A percentile compares a stretch with the other conserved stretches of the same genome.
These are phyloP conservation scores for Bonia amplexicaulis DNA, from an alignment of 176 grass and related monocot species.

Conservation along the genomic window DNA sequence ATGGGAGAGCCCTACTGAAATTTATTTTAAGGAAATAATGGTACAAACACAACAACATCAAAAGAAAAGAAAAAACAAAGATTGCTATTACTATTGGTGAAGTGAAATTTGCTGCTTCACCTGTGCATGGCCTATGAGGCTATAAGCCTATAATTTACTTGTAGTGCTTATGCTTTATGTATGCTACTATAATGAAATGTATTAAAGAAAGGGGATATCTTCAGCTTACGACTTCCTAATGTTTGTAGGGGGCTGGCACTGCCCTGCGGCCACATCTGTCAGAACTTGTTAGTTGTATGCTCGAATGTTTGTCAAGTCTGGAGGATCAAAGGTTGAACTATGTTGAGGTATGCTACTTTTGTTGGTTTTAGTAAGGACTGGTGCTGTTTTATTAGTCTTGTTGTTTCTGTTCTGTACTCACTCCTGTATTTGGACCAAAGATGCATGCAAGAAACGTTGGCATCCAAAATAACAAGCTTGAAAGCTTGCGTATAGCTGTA, in stretches of 20 bases:
- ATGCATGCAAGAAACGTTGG: slow-evolving; percentile 91
- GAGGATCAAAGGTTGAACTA: slow-evolving; percentile 98
- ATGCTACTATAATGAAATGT: slow-evolving; percentile 17
- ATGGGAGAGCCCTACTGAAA: background rate
- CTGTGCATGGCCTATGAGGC: background rate
- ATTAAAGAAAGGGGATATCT: background rate
- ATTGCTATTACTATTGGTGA: background rate
- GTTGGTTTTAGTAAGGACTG: background rate
- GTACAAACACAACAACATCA: background rate
- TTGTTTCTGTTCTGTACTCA: slow-evolving; percentile 25
- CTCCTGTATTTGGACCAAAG: slow-evolving; percentile 49
- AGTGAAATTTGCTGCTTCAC: background rate
- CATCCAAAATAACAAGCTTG: slow-evolving; percentile 89
- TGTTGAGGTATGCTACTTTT: slow-evolving; percentile 69
- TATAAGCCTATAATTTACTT: background rate
- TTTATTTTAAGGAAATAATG: background rate
- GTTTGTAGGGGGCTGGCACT: slow-evolving; percentile 66
- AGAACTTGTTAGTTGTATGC: slow-evolving; percentile 94
- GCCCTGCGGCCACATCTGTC: slow-evolving; percentile 69
- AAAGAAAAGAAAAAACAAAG: background rate
- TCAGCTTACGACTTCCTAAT: slow-evolving; percentile 30
- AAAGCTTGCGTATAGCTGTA: slow-evolving; percentile 82
- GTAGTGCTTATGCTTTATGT: background rate
- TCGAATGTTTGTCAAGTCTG: slow-evolving; percentile 93
- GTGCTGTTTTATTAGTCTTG: slow-evolving; percentile 19